Percentiles rank a stretch among this genome's conserved stretches.
Conservation (phyloP, 73 alveolate species). For the Paramecium sonneborni region DNA sequence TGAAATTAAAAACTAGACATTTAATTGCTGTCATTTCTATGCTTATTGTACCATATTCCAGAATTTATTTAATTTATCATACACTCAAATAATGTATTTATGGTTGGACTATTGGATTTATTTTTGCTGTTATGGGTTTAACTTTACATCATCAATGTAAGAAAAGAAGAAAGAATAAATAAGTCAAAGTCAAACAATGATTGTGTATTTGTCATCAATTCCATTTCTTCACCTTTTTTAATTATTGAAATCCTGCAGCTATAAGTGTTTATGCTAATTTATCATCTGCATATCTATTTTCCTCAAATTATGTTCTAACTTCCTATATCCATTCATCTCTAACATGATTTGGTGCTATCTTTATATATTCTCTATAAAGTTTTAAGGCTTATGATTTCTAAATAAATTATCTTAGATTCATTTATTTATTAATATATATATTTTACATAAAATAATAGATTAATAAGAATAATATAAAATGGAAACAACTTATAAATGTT, state of each 20-base stretch:
- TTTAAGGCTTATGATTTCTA: neutral
- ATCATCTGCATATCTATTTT: neutral
- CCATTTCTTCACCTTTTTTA: neutral
- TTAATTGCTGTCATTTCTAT: neutral
- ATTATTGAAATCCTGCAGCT: neutral
- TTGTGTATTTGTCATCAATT: neutral
- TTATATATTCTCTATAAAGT: neutral
- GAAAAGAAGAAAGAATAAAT: neutral
- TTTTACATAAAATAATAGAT: too few species aligned
- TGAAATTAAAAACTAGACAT: slow-evolving; percentile 3
- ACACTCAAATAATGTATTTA: slow-evolving; percentile 30
- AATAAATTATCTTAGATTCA: neutral
- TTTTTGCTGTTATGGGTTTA: neutral
- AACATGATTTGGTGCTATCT: neutral
- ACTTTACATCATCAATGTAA: neutral
- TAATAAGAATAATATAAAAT: neutral
- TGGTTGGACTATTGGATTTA: slow-evolving; percentile 30
- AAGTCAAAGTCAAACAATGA: neutral
- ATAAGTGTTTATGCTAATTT: neutral
- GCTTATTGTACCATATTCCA: slow-evolving; percentile 21
- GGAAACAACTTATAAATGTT: neutral
- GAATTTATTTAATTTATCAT: slow-evolving; percentile 31
- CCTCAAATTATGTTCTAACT: neutral
- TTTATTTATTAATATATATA: too few species aligned
- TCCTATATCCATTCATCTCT: neutral